Evolutionary conservation across 2,329 filamentous ascomycete genomes (phyloP).

Genomic region (Endoconidiophora polonica): DNA sequence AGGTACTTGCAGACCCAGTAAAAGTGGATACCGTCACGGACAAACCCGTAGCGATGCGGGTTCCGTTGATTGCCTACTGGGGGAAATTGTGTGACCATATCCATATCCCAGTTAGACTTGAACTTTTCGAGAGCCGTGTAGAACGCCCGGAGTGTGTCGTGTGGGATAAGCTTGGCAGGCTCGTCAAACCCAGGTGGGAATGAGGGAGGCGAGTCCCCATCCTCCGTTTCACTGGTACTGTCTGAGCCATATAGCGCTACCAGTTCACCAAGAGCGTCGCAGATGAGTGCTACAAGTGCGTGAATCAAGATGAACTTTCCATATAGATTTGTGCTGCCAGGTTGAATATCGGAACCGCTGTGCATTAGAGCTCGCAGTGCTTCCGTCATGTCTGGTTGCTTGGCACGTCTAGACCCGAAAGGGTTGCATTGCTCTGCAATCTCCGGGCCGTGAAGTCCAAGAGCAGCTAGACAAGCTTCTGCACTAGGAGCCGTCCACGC

Average conservation of each 20-base stretch:
- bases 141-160: slow-evolving; percentile 30
- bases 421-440: slow-evolving; percentile 39
- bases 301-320: slow-evolving; percentile 62
- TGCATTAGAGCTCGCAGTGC: slow-evolving; percentile 46
- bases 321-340: slow-evolving; percentile 51
- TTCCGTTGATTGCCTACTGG: slow-evolving; percentile 29
- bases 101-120: slow-evolving; percentile 55
- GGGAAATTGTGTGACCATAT: slow-evolving; percentile 52
- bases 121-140: slow-evolving; percentile 50
- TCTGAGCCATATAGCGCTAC: slow-evolving; percentile 24
- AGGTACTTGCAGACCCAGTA: slow-evolving; percentile 55
- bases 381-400: slow-evolving; percentile 47
- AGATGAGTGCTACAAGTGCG: slow-evolving; percentile 46
- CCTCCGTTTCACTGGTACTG: slow-evolving; percentile 20
- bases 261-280: slow-evolving; percentile 26
- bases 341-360: slow-evolving; percentile 39
- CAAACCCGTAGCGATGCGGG: slow-evolving; percentile 48
- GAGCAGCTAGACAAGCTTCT: slow-evolving; percentile 44
- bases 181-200: not conserved
- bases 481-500: slow-evolving; percentile 51
- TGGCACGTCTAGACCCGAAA: slow-evolving; percentile 44
- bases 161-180: slow-evolving; percentile 27
- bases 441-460: slow-evolving; percentile 44
- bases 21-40: slow-evolving; percentile 53
- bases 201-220: slow-evolving; percentile 17